A percentile compares a stretch with the other conserved stretches of the same genome.
Evolutionary conservation across 768 basidiomycete species (phyloP).

Genomic region (Xerocomus potaroensis): DNA sequence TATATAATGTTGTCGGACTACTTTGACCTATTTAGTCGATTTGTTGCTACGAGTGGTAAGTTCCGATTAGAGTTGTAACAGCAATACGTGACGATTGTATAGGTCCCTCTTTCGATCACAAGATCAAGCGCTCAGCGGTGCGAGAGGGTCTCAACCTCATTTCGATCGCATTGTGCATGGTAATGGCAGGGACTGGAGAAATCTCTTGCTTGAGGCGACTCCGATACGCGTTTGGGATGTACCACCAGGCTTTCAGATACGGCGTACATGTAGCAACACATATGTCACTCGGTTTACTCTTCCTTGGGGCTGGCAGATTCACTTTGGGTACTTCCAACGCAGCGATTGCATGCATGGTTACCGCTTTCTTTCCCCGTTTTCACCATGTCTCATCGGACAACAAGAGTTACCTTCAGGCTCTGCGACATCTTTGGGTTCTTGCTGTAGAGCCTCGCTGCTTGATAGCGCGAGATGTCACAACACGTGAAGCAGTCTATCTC

Average conservation of each 20-base stretch:
- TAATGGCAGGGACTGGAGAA: constrained; percentile 98
- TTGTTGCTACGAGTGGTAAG: constrained; percentile 67
- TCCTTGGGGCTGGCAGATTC: constrained; percentile 89
- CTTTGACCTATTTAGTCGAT: constrained; percentile 73
- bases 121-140: constrained; percentile 82
- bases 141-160: constrained; percentile 87
- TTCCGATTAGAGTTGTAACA: background rate
- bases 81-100: constrained; percentile 3
- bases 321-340: constrained; percentile 91
- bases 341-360: constrained; percentile 84
- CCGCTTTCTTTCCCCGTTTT: constrained; percentile 91
- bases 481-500: constrained; percentile 84
- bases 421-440: constrained; percentile 94
- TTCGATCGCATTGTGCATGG: constrained; percentile 80
- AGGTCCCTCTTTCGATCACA: constrained; percentile 82
- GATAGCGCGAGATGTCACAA: constrained; percentile 89
- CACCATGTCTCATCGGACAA: constrained; percentile 79
- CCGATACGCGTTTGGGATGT: constrained; percentile 86
- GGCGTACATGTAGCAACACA: constrained; percentile 89
- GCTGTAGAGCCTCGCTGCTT: constrained; percentile 94
- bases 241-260: constrained; percentile 71
- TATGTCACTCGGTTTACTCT: constrained; percentile 85
- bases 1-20: constrained; percentile 77
- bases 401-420: constrained; percentile 84
- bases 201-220: constrained; percentile 83